phyloP scores from a whole-genome alignment of 2,329 filamentous ascomycete genomes.

The Xylariaceae sp. region DNA sequence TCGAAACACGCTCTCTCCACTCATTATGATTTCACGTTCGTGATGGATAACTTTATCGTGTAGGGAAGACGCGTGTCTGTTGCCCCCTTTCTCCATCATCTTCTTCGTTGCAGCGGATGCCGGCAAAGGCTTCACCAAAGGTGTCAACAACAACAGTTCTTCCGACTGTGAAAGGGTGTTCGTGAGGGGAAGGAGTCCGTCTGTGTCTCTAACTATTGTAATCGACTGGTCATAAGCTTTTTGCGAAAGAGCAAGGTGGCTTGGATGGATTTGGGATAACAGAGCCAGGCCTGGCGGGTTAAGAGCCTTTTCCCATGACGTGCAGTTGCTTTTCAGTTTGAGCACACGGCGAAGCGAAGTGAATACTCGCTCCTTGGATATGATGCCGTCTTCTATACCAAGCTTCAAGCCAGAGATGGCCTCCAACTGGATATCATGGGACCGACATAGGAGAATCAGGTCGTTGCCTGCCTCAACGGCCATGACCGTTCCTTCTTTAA shows the following conservation, averaged over 20 bases:
- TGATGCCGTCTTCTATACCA: constrained; percentile 85
- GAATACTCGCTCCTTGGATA: constrained; percentile 73
- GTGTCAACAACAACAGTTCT: constrained; percentile 84
- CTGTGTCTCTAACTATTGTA: constrained; percentile 86
- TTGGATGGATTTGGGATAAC: constrained; percentile 75
- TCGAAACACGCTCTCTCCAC: constrained; percentile 86
- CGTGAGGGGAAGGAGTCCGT: constrained; percentile 76
- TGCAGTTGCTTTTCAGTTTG: constrained; percentile 76
- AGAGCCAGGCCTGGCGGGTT: constrained; percentile 76
- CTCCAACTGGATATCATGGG: constrained; percentile 84
- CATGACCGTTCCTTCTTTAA: constrained; percentile 95
- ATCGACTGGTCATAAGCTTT: constrained; percentile 90
- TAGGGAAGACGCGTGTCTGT: constrained; percentile 32
- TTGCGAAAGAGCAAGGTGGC: constrained; percentile 75
- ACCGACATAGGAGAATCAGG: constrained; percentile 80
- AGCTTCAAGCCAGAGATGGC: constrained; percentile 86
- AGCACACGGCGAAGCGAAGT: constrained; percentile 77
- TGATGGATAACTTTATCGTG: constrained; percentile 57
- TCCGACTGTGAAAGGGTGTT: constrained; percentile 79
- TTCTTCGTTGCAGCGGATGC: constrained; percentile 79
- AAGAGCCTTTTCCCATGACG: constrained; percentile 87
- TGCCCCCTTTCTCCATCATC: constrained; percentile 52
- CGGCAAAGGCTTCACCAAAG: constrained; percentile 85
- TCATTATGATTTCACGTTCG: constrained; percentile 69
- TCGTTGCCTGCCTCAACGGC: constrained; percentile 96